These are phyloP conservation scores for Nepenthes mirabilis DNA, from an alignment of 148 eudicot species.

Conservation along the genomic window DNA sequence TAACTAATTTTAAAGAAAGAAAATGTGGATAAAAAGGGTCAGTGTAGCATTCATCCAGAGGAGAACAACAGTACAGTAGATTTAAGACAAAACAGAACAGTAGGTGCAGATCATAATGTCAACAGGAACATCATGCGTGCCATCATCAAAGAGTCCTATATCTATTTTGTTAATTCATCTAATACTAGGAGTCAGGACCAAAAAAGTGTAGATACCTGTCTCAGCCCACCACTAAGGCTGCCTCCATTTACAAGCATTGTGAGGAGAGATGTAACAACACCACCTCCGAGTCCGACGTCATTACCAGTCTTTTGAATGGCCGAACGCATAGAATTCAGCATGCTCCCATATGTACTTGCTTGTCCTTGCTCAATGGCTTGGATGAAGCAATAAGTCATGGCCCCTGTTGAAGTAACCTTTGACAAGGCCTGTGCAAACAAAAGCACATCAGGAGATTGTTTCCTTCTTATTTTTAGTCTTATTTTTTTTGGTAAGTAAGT, in stretches of 20 bases:
- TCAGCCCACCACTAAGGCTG: slow-evolving; percentile 50
- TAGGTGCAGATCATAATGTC: background rate
- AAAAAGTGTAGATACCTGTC: slow-evolving; percentile 46
- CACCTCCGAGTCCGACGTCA: slow-evolving; percentile 33
- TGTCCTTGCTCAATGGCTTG: slow-evolving; percentile 91
- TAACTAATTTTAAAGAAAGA: too few relatives aligned
- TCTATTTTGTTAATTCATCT: too few relatives aligned
- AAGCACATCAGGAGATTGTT: slow-evolving; percentile 2
- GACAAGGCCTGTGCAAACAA: slow-evolving; percentile 64
- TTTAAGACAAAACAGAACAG: too few relatives aligned
- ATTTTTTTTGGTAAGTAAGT: background rate
- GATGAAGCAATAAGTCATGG: slow-evolving; percentile 93
- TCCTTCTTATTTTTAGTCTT: background rate
- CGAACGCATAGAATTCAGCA: slow-evolving; percentile 67
- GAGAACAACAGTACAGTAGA: too few relatives aligned
- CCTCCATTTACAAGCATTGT: slow-evolving; percentile 74
- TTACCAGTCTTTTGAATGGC: slow-evolving; percentile 44
- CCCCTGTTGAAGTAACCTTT: slow-evolving; percentile 83
- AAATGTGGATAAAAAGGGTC: too few relatives aligned
- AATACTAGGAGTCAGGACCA: background rate
- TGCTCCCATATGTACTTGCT: slow-evolving; percentile 70
- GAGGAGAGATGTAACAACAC: slow-evolving; percentile 49
- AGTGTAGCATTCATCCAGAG: too few relatives aligned
- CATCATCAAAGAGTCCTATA: background rate
- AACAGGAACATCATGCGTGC: slow-evolving; percentile 1